phyloP scores from a whole-genome alignment of 1,139 yeast genomes.

The Diutina scorzettiae region DNA sequence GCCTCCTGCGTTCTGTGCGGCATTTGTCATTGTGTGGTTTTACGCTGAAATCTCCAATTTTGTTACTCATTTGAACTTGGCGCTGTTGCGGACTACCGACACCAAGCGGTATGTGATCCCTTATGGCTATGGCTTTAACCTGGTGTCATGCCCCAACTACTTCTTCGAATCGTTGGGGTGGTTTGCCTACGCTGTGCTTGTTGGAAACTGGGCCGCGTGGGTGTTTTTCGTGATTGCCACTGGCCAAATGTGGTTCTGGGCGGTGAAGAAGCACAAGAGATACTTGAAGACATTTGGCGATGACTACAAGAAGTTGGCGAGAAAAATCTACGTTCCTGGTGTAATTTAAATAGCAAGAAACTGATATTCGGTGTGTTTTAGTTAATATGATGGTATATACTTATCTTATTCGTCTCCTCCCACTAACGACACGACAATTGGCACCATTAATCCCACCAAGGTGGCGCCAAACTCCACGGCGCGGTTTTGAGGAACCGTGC shows the following conservation, averaged over 20 bases:
- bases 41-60: slow-evolving; percentile 64
- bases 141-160: slow-evolving; percentile 69
- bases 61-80: slow-evolving; percentile 50
- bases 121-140: slow-evolving; percentile 32
- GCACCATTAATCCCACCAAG: slow-evolving; percentile 14
- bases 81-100: slow-evolving; percentile 41
- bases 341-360: background rate
- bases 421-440: slow-evolving; percentile 11
- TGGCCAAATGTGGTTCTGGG: slow-evolving; percentile 74
- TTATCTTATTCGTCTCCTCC: slow-evolving; percentile 8
- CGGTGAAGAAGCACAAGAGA: slow-evolving; percentile 56
- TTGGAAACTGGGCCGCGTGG: slow-evolving; percentile 69
- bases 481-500: slow-evolving; percentile 7
- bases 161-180: slow-evolving; percentile 75
- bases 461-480: slow-evolving; percentile 11
- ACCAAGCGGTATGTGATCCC: slow-evolving; percentile 30
- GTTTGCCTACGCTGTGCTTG: slow-evolving; percentile 55
- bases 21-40: slow-evolving; percentile 40
- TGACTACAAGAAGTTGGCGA: slow-evolving; percentile 53
- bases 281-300: slow-evolving; percentile 64
- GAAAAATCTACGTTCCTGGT: slow-evolving; percentile 54
- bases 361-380: background rate
- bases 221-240: slow-evolving; percentile 61
- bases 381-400: background rate
- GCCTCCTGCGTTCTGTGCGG: slow-evolving; percentile 15